Base-by-base conservation (phyloP, 768 basidiomycete species). In the Auriculariales sp. region DNA sequence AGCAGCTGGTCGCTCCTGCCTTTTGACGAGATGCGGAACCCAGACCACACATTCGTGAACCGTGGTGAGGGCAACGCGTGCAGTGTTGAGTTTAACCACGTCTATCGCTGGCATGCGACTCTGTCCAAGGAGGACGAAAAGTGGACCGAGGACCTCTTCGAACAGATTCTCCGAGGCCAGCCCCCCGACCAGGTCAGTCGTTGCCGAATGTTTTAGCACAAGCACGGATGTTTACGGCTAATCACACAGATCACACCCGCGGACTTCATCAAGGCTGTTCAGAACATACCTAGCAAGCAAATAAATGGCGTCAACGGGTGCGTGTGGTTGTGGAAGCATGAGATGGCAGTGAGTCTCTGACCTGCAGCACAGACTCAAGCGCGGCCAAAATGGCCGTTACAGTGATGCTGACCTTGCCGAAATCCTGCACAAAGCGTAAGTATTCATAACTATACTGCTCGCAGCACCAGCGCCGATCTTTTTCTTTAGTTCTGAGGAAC, bases 31-130 rank as follows among this genome's bases (percentile, higher is more conserved):
- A 51, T 54, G 24, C 49, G 31, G 33, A 15, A 25, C 29, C 19
- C 19, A 11, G 12, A 46, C 45, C 44, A 28, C 14, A 44, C 66
- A 0, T 61, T 83, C 49, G 64, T 72, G 12, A 74, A 77, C 31
- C 72, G 77, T 9, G 87, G 86, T 31, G 66, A 79, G 59, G 87
- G 87, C 46, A 89, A 89, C 57, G 78, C 75, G 31, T 75, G 78
- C 51, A 84, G 85, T 0, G 59, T 86, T 29, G 87, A 89, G 63
- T 56, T 56, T 51, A 59, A 57, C 48, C 25, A 57, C 12, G 53
- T 62, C 31, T 61, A 60, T 48, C 60, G 66, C 54, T 68, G 62
- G 64, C 68, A 63, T 51, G 59, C 59, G 3, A 58, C 56, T 33
- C 62, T 63, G n/a, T 62, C 63, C 4, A 24, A 50, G 32, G 45